Conservation (phyloP, 345 rosid species). For the Hypericum androsaemum region DNA sequence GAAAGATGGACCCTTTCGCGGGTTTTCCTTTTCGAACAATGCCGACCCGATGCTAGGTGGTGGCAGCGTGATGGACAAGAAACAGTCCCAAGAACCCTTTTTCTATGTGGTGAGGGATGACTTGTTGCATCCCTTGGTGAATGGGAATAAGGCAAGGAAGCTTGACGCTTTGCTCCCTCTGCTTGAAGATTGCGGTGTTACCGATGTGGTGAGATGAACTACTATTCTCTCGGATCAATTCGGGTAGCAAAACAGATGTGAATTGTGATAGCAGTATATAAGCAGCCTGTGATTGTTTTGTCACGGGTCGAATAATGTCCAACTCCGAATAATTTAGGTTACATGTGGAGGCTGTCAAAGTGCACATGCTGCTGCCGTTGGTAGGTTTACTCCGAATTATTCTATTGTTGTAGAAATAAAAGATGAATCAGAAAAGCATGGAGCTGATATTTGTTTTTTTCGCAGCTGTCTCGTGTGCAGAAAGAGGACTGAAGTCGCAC, state of each 20-base stretch:
- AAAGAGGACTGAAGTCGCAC: conserved; percentile 75
- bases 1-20: conserved; percentile 15
- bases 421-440: conserved; percentile 1
- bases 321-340: conserved; percentile 47
- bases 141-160: conserved; percentile 91
- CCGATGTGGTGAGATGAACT: conserved; percentile 81
- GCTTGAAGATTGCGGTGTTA: conserved; percentile 43
- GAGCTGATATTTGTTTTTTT: conserved; percentile 12
- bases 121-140: conserved; percentile 76
- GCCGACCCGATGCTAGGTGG: conserved; percentile 36
- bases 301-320: conserved; percentile 19
- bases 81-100: conserved; percentile 22
- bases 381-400: conserved; percentile 25
- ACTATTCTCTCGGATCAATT: conserved; percentile 6
- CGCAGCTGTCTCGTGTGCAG: conserved; percentile 86
- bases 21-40: conserved; percentile 28
- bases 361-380: conserved; percentile 82
- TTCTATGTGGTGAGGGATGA: conserved; percentile 82
- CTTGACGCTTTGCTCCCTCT: conserved; percentile 72
- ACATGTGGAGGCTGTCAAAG: conserved; percentile 97
- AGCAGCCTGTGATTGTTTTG: background rate
- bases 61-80: conserved; percentile 14
- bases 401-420: conserved; percentile 1
- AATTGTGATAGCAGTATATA: no score
- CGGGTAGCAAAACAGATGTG: no score